Percentiles rank a stretch among this genome's conserved stretches.
These are phyloP conservation scores for Phialocephala sp. DNA, from an alignment of 2,329 filamentous ascomycete species.

Conservation along the genomic window DNA sequence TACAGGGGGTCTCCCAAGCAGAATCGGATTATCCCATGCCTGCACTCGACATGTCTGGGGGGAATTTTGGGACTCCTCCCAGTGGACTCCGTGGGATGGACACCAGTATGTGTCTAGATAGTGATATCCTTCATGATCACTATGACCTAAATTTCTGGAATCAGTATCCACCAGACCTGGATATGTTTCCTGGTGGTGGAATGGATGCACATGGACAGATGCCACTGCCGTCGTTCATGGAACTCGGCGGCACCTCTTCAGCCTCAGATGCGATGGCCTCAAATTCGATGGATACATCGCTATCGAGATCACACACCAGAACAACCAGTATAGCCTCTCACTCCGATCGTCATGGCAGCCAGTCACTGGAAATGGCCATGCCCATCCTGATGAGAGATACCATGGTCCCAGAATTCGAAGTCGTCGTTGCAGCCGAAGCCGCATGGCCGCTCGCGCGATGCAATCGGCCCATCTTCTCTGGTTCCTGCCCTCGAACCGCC, in stretches of 20 bases:
- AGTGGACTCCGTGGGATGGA: slow-evolving; percentile 14
- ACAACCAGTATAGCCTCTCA: slow-evolving; percentile 56
- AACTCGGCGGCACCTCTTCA: slow-evolving; percentile 33
- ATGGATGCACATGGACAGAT: slow-evolving; percentile 1
- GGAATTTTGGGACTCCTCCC: slow-evolving; percentile 14
- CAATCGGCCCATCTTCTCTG: slow-evolving; percentile 52
- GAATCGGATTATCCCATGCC: slow-evolving; percentile 8
- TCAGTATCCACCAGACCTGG: slow-evolving; percentile 51
- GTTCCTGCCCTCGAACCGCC: slow-evolving; percentile 54
- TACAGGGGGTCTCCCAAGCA: slow-evolving; percentile 3
- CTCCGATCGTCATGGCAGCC: slow-evolving; percentile 39
- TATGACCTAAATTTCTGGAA: slow-evolving; percentile 54
- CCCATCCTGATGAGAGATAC: slow-evolving; percentile 16
- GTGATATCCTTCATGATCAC: slow-evolving; percentile 33
- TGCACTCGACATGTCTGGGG: slow-evolving; percentile 8
- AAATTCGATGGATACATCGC: slow-evolving; percentile 49
- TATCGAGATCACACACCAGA: slow-evolving; percentile 45
- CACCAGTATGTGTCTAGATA: slow-evolving; percentile 18
- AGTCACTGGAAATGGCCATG: slow-evolving; percentile 11
- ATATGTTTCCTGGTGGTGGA: slow-evolving; percentile 38
- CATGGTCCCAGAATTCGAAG: slow-evolving; percentile 51
- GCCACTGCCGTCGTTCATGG: slow-evolving; percentile 15
- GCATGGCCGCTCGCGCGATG: slow-evolving; percentile 59
- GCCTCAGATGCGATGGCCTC: slow-evolving; percentile 51
- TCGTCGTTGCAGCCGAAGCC: slow-evolving; percentile 54